Evolutionary conservation across 2,329 filamentous ascomycete genomes (phyloP).

Genomic region (Hymenoscyphus fructigenus): DNA sequence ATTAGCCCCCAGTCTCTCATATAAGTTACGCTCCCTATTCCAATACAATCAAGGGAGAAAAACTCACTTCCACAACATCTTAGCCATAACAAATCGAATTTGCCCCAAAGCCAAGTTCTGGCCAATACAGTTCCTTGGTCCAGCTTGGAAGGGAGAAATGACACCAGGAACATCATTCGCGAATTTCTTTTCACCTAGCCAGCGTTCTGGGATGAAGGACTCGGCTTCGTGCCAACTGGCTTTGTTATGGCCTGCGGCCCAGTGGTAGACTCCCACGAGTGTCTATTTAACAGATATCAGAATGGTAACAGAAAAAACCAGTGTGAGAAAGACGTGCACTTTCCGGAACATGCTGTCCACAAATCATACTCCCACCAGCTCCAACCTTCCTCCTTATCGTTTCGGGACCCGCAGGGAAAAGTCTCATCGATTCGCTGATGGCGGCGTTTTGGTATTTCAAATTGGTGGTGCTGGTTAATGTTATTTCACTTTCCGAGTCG

Average conservation of each 20-base stretch:
- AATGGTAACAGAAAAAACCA: background rate
- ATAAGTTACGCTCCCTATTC: no score
- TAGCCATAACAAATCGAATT: slow-evolving; percentile 33
- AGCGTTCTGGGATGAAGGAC: slow-evolving; percentile 21
- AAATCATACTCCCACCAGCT: no score
- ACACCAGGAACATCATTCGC: slow-evolving; percentile 17
- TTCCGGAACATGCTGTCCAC: no score
- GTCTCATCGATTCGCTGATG: no score
- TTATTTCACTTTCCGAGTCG: no score
- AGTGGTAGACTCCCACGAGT: slow-evolving; percentile 11
- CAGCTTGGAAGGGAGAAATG: slow-evolving; percentile 4
- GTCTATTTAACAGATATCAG: slow-evolving; percentile 7
- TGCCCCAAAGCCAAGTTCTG: slow-evolving; percentile 35
- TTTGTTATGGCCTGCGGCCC: slow-evolving; percentile 14
- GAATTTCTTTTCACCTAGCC: slow-evolving; percentile 15
- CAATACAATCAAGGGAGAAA: no score
- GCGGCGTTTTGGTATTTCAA: no score
- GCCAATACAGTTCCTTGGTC: slow-evolving; percentile 34
- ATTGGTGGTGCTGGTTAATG: no score
- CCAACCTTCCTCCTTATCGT: no score
- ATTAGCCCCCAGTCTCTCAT: no score
- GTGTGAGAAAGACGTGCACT: no score
- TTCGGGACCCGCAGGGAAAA: no score
- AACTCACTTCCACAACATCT: slow-evolving; percentile 28
- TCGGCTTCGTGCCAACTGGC: slow-evolving; percentile 10